A percentile compares a stretch with the other conserved stretches of the same genome.
These are phyloP conservation scores for Tephrocybe sp. DNA, from an alignment of 768 basidiomycete species.

Conservation along the genomic window DNA sequence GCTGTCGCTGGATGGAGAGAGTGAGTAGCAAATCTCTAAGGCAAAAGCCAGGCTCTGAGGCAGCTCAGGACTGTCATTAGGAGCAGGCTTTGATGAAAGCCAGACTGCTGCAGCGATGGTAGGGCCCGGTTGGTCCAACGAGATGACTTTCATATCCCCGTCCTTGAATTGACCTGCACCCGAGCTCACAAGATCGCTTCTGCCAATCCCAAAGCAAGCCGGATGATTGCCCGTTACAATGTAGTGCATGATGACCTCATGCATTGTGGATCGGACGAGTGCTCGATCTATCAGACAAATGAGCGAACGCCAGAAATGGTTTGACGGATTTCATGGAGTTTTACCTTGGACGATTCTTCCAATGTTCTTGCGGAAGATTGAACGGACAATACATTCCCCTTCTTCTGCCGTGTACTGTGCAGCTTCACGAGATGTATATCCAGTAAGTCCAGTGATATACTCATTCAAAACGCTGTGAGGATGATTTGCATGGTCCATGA, in stretches of 20 bases:
- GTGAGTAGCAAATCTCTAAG: too few relatives aligned
- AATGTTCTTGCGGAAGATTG: neutral
- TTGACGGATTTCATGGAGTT: neutral
- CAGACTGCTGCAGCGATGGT: neutral
- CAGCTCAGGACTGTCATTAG: neutral
- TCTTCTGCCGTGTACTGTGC: neutral
- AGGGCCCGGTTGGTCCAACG: neutral
- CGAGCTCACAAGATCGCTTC: neutral
- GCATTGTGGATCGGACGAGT: neutral
- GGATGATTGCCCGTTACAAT: neutral
- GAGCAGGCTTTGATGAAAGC: neutral
- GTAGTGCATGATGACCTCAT: neutral
- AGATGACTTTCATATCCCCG: constrained; percentile 1
- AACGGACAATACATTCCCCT: neutral
- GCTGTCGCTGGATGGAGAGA: too few relatives aligned
- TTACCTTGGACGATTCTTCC: neutral
- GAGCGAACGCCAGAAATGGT: neutral
- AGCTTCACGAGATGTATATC: neutral
- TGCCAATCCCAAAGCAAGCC: neutral
- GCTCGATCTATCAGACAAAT: neutral
- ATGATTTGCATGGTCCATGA: neutral
- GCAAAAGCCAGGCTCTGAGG: too few relatives aligned
- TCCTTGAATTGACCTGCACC: neutral
- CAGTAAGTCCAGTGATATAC: neutral
- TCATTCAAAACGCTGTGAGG: neutral